Evolutionary conservation across 495 filamentous ascomycete genomes (phyloP), one percentile per base, ranked within the genome.

Genomic region (Xylaria venustula): DNA sequence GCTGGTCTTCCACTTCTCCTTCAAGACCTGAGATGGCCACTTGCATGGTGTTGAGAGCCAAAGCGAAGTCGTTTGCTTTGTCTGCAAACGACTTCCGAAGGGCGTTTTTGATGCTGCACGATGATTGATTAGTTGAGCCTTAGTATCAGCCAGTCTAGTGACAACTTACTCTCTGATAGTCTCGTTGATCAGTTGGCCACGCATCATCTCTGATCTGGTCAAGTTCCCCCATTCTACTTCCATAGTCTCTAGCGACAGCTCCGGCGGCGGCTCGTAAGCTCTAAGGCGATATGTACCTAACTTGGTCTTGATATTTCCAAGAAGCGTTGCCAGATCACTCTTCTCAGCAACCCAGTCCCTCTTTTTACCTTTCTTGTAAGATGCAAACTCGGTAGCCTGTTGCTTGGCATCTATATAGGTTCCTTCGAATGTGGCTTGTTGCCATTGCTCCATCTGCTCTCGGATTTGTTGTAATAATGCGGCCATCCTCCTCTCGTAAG

Each of bases 261-360:
- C 88, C 51, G 81, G 75, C 9, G 95, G 95, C 42, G 94, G 94
- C 25, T 96, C 88, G 65, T 98, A 98, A 3, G 93, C 85, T 67
- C 91, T 85, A 37, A 98, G 79, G 40, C 92, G 85, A 72, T 98
- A 98, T 23, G 94, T 98, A 62, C 89, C 90, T 64, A 98, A 81
- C 77, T 98, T 98, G 0, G 94, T 98, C 77, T 96, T 97, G 79
- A 98, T 97, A 67, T 98, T 98, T n/a, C 94, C 95, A 48, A 98
- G 74, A 60, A 98, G 76, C 9, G 92, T 91, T 23, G 92, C 90
- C 8, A 98, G 83, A 67, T 98, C 95, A 44, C 91, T 93, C 78
- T 97, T 98, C 75, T 98, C 94, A 3, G 91, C 93, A 2, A 98
- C 94, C 95, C 94, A 98, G 36, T 90, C 85, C 32, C 94, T 83